Base-by-base conservation (phyloP, 768 basidiomycete species). In the Leucosporidium yakuticum region DNA sequence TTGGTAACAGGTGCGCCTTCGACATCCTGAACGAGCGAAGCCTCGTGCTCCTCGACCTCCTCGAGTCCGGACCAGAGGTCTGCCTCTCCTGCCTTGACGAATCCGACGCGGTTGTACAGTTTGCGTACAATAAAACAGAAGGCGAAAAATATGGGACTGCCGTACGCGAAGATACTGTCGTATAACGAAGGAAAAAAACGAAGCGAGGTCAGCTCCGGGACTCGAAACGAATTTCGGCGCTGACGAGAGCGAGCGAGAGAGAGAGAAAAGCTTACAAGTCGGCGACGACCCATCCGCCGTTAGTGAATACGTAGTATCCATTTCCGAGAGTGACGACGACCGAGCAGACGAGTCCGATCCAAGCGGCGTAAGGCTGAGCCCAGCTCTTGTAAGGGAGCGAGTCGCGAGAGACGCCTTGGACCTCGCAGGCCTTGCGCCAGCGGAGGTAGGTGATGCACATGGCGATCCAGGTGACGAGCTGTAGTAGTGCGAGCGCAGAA, bases 321-420 rank as follows among this genome's bases (percentile, higher is more conserved):
- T 54, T 54, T 14, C 53, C 53, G 27, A 54, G 53, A 9, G 53
- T 54, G 25, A 54, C 53, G 53, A 54, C 21, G 66, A 78, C 69
- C 32, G 77, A 57, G 64, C 76, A 77, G 73, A 79, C 73, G 66
- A 76, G 74, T 51, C 76, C 67, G 70, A 79, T 75, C 74, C 74
- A 79, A 1, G 77, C 76, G 23, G 78, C 68, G 63, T 71, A 79
- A 4, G 78, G 79, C 74, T 80, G 80, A 49, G 77, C 74, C 19
- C 78, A 78, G 8, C 77, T 76, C 50, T 68, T 69, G 76, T 78
- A 80, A 6, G 80, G 79, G 73, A 80, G 77, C 11, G 61, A 65
- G 27, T 75, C 71, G 58, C 79, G 71, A n/a, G 70, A 63, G 56
- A 77, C 31, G 19, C 79, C 79, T 62, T 80, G 80, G 5, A 62